Conservation (phyloP, 805 yeast genomes). For the Saturnispora sekii region DNA sequence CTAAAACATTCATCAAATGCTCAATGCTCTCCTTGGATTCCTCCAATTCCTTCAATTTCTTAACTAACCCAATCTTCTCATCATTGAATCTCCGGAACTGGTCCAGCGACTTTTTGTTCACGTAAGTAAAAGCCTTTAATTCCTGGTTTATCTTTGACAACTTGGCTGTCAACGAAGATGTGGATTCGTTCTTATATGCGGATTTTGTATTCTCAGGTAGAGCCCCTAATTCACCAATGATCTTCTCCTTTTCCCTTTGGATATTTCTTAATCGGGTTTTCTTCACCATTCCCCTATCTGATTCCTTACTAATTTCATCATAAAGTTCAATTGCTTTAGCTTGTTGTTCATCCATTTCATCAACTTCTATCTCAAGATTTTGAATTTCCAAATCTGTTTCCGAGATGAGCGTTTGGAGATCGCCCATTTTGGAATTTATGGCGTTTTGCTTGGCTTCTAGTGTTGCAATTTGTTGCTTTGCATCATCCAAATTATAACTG, state of each 20-base stretch:
- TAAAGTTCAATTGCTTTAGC: slow-evolving; percentile 41
- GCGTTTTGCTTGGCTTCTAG: slow-evolving; percentile 12
- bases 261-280: slow-evolving; percentile 50
- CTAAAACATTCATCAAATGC: slow-evolving; percentile 56
- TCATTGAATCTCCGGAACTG: slow-evolving; percentile 65
- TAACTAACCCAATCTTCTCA: slow-evolving; percentile 57
- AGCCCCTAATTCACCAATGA: slow-evolving; percentile 77
- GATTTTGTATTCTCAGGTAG: slow-evolving; percentile 78
- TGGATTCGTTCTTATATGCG: slow-evolving; percentile 30
- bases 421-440: slow-evolving; percentile 17
- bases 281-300: slow-evolving; percentile 56
- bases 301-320: slow-evolving; percentile 50
- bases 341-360: slow-evolving; percentile 50
- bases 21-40: slow-evolving; percentile 66
- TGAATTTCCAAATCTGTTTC: slow-evolving; percentile 21
- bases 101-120: slow-evolving; percentile 84
- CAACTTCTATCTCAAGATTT: slow-evolving; percentile 31
- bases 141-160: slow-evolving; percentile 48
- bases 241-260: slow-evolving; percentile 61
- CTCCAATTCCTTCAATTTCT: slow-evolving; percentile 59
- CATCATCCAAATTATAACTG: slow-evolving; percentile 1
- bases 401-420: slow-evolving; percentile 22
- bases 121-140: slow-evolving; percentile 58
- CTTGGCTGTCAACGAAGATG: slow-evolving; percentile 43
- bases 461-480: neutral